These are phyloP conservation scores for Gracilaria domingensis DNA, from an alignment of 23 red algal genomes.

Conservation along the genomic window DNA sequence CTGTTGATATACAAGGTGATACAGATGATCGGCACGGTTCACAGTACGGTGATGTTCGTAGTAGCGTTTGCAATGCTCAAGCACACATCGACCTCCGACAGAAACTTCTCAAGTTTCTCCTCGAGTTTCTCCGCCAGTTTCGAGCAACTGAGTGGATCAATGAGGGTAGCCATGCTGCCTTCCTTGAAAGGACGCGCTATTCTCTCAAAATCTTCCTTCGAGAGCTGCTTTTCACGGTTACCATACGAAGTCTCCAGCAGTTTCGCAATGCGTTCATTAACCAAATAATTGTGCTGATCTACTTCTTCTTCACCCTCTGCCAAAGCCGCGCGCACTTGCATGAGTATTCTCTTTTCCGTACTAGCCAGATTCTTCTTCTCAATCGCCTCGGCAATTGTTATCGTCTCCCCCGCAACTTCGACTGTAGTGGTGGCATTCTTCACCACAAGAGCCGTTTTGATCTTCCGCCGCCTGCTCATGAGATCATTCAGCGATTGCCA, in stretches of 20 bases:
- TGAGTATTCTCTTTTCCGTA: conserved; percentile 16
- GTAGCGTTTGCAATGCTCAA: conserved; percentile 63
- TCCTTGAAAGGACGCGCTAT: conserved; percentile 58
- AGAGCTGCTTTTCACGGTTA: conserved; percentile 51
- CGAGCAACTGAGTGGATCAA: conserved; percentile 36
- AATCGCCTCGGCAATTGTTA: conserved; percentile 72
- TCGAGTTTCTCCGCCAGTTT: conserved; percentile 30
- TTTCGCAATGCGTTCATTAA: conserved; percentile 26
- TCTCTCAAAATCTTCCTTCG: conserved; percentile 59
- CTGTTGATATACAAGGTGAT: not conserved
- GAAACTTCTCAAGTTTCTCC: not conserved
- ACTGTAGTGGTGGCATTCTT: conserved; percentile 42
- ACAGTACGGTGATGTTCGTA: conserved; percentile 29
- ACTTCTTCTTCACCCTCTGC: not conserved
- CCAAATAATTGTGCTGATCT: conserved; percentile 10
- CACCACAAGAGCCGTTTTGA: conserved; percentile 59
- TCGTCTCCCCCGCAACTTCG: conserved; percentile 16
- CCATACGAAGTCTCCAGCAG: conserved; percentile 45
- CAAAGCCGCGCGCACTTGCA: not conserved
- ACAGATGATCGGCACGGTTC: not conserved
- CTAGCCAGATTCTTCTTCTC: conserved; percentile 32
- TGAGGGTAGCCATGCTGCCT: conserved; percentile 18
- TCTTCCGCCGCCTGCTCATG: conserved; percentile 29
- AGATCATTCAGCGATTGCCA: conserved; percentile 52
- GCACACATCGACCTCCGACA: conserved; percentile 44